Evolutionary conservation across 1,139 yeast genomes (phyloP), one percentile per base, ranked within the genome.

Genomic region (Hyphopichia khmerensis): DNA sequence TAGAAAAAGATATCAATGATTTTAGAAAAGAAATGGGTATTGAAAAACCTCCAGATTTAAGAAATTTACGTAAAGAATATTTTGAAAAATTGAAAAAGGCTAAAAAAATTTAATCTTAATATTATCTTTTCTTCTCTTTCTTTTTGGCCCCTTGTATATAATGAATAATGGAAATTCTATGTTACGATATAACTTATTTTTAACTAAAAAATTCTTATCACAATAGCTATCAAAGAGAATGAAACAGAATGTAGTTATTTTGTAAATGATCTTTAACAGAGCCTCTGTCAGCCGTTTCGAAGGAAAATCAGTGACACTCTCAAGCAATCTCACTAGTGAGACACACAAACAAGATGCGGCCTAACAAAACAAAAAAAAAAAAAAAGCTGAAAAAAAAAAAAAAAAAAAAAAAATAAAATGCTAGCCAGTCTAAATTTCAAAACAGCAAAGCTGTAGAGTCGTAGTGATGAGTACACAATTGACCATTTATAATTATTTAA

Each of bases 1-100:
- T 95, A 53, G 87, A 83, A 27, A 72, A 74, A 46, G 93, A 90
- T 59, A 79, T 89, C 13, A 71, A 81, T 47, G 90, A 84, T 52
- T 67, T 93, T 41, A 79, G 97, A 51, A 49, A 53, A n/a, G 85
- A 85, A 44, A 69, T 91, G 54, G 87, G 89, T 15, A 79, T 87
- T 44, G 86, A 81, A 45, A 71, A 66, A 46, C 82, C 88, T 31
- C 96, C 96, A 3, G 91, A 89, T 57, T 78, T 89, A 65, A 74
- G 96, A 49, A 69, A 66, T 35, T 67, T 89, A 56, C 71, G 96
- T 18, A 64, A 62, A 46, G 64, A 64, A 41, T 68, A 65, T 46
- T 67, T 65, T 45, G 68, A 62, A 21, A 59, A 62, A 48, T 57
- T 61, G 46, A 65, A 62, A 50, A 48, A 48, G 43, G 52, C 51